phyloP scores from a whole-genome alignment of 371 early-diverging fungal genomes.

The Lichtheimia corymbifera region DNA sequence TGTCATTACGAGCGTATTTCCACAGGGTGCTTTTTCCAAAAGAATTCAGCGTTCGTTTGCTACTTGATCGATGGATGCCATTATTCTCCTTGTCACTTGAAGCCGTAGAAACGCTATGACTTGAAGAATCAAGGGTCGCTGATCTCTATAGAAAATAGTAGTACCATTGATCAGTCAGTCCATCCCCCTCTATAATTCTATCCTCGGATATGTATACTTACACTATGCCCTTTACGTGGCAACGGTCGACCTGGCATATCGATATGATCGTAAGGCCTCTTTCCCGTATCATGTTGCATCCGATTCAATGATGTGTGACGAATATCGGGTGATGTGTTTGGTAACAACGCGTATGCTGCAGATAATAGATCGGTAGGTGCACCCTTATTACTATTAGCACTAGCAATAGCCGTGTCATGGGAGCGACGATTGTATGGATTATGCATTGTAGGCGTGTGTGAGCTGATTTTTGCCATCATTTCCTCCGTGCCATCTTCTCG shows the following conservation, averaged over 20 bases:
- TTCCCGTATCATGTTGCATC: background rate
- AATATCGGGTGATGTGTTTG: slow-evolving; percentile 24
- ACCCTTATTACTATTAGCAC: background rate
- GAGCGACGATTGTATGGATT: background rate
- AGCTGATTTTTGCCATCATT: slow-evolving; percentile 4
- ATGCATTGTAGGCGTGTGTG: background rate
- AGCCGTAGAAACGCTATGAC: background rate
- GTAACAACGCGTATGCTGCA: slow-evolving; percentile 35
- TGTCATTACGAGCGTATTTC: too few relatives aligned
- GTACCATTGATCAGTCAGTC: too few relatives aligned
- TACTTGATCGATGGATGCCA: too few relatives aligned
- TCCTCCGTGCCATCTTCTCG: slow-evolving; percentile 3
- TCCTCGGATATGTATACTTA: too few relatives aligned
- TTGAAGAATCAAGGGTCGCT: too few relatives aligned
- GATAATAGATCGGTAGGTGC: slow-evolving; percentile 35
- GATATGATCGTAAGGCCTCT: slow-evolving; percentile 36
- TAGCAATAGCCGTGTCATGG: background rate
- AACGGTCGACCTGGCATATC: slow-evolving; percentile 37
- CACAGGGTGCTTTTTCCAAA: too few relatives aligned
- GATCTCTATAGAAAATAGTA: too few relatives aligned
- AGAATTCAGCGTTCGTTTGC: too few relatives aligned
- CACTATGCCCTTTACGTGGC: background rate
- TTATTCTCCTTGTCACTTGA: too few relatives aligned
- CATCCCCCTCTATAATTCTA: too few relatives aligned
- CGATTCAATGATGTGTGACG: slow-evolving; percentile 15